Percentiles rank a stretch among this genome's conserved stretches.
phyloP scores from a whole-genome alignment of 352 stramenopile genomes.

The Phytophthora hibernalis region DNA sequence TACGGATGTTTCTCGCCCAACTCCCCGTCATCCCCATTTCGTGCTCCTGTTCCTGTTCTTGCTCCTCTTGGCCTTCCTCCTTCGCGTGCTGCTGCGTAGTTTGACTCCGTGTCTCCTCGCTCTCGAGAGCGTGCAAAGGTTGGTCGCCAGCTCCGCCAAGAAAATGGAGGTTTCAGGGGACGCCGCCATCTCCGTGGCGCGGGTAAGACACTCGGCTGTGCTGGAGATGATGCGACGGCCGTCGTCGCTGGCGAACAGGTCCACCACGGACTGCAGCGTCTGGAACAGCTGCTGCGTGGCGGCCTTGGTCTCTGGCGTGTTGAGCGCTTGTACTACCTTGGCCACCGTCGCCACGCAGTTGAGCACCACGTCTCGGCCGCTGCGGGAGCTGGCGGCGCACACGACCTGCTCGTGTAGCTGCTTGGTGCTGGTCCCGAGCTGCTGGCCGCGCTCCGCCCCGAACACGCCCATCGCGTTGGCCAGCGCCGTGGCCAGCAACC shows the following conservation, averaged over 20 bases:
- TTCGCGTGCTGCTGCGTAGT: slow-evolving; percentile 18
- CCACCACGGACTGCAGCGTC: slow-evolving; percentile 72
- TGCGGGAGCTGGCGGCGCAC: slow-evolving; percentile 51
- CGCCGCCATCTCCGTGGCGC: slow-evolving; percentile 62
- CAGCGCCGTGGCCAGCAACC: slow-evolving; percentile 63
- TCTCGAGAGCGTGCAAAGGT: slow-evolving; percentile 77
- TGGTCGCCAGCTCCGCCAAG: slow-evolving; percentile 74
- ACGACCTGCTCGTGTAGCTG: slow-evolving; percentile 64
- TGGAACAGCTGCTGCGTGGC: slow-evolving; percentile 68
- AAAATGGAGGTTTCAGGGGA: slow-evolving; percentile 82
- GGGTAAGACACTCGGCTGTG: slow-evolving; percentile 54
- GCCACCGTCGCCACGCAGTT: slow-evolving; percentile 68
- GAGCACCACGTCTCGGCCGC: slow-evolving; percentile 67
- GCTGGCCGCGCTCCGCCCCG: slow-evolving; percentile 52
- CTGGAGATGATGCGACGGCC: slow-evolving; percentile 67
- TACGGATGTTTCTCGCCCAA: slow-evolving; percentile 37
- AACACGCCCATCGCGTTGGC: slow-evolving; percentile 65
- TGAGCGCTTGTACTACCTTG: slow-evolving; percentile 74
- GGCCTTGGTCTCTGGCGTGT: slow-evolving; percentile 73
- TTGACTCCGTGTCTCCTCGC: slow-evolving; percentile 50
- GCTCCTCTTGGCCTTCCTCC: slow-evolving; percentile 27
- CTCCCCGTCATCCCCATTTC: slow-evolving; percentile 14
- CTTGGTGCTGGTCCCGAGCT: slow-evolving; percentile 44
- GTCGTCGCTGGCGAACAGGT: slow-evolving; percentile 75
- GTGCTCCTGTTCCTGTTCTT: slow-evolving; percentile 25